Evolutionary conservation across 176 grass and related monocot species (phyloP).

Genomic region (Lolium multiflorum): DNA sequence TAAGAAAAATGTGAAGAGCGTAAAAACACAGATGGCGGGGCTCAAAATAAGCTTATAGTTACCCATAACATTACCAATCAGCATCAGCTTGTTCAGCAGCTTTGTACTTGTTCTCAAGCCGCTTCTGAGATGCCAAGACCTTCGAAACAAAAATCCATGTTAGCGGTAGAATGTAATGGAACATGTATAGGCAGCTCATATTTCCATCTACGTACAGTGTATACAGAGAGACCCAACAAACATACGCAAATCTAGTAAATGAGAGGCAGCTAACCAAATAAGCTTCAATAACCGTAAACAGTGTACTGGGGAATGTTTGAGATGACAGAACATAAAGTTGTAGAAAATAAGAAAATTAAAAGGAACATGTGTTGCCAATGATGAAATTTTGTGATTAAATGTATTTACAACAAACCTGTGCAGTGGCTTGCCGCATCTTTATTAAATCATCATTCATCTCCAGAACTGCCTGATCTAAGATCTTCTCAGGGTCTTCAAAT

Average conservation of each 20-base stretch:
- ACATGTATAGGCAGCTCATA: not conserved
- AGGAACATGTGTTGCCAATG: slow-evolving; percentile 2
- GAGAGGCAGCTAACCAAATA: slow-evolving; percentile 12
- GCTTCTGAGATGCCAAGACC: slow-evolving; percentile 98
- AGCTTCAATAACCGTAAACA: not conserved
- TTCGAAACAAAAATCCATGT: slow-evolving; percentile 51
- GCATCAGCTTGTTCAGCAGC: slow-evolving; percentile 72
- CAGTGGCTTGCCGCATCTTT: slow-evolving; percentile 99
- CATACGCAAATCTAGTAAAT: not conserved
- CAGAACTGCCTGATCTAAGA: slow-evolving; percentile 94
- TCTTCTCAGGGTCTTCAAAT: slow-evolving; percentile 99
- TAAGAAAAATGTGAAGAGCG: slow-evolving; percentile 22
- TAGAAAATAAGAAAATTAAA: not conserved
- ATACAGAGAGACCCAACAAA: not conserved
- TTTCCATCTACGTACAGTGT: slow-evolving; percentile 4
- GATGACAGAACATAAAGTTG: not conserved
- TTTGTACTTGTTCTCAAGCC: slow-evolving; percentile 97
- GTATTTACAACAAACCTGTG: slow-evolving; percentile 65
- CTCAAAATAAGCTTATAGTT: slow-evolving; percentile 25
- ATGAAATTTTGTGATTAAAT: slow-evolving; percentile 13
- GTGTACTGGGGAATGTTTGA: not conserved
- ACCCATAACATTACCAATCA: slow-evolving; percentile 82
- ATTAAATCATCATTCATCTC: slow-evolving; percentile 99
- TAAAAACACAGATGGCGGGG: slow-evolving; percentile 26
- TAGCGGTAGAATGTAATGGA: not conserved